These are phyloP conservation scores for Leccinum subrobustum DNA, from an alignment of 1,284 basidiomycete genomes.

Conservation along the genomic window DNA sequence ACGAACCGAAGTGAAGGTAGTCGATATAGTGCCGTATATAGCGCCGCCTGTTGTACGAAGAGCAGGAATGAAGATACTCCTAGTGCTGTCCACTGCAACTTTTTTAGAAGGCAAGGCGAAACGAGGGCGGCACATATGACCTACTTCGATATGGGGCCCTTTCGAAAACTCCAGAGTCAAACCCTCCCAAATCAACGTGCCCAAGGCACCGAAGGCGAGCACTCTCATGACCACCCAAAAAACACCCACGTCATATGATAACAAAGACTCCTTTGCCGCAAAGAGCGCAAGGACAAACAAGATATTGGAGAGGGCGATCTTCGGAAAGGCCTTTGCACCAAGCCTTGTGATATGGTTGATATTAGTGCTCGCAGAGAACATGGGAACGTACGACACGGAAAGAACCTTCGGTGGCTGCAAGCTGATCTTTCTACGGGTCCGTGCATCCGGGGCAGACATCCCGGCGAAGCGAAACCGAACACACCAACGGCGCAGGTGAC, in stretches of 20 bases:
- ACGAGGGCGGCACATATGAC: conserved; percentile 16
- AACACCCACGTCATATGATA: conserved; percentile 62
- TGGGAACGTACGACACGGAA: conserved; percentile 51
- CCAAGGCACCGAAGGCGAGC: conserved; percentile 62
- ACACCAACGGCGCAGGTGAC: not conserved
- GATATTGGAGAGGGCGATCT: conserved; percentile 44
- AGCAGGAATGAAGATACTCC: conserved; percentile 64
- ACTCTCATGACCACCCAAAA: conserved; percentile 74
- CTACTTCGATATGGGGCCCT: conserved; percentile 58
- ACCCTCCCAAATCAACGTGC: conserved; percentile 56
- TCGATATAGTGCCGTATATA: conserved; percentile 63
- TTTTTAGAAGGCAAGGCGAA: conserved; percentile 9
- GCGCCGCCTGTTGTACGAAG: conserved; percentile 62
- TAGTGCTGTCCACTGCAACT: conserved; percentile 63
- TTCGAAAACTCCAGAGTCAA: conserved; percentile 51
- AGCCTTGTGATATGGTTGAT: conserved; percentile 36
- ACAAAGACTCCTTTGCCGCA: conserved; percentile 61
- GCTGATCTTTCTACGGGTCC: conserved; percentile 66
- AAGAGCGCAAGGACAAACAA: conserved; percentile 62
- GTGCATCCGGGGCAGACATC: conserved; percentile 68
- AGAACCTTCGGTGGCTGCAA: conserved; percentile 52
- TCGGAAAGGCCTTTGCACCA: conserved; percentile 49
- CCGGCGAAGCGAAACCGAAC: conserved; percentile 15
- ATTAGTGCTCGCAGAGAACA: not conserved
- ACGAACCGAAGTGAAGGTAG: conserved; percentile 62